A percentile compares a stretch with the other conserved stretches of the same genome.
These are phyloP conservation scores for Gossypium australe DNA, from an alignment of 345 rosid species.

Conservation along the genomic window DNA sequence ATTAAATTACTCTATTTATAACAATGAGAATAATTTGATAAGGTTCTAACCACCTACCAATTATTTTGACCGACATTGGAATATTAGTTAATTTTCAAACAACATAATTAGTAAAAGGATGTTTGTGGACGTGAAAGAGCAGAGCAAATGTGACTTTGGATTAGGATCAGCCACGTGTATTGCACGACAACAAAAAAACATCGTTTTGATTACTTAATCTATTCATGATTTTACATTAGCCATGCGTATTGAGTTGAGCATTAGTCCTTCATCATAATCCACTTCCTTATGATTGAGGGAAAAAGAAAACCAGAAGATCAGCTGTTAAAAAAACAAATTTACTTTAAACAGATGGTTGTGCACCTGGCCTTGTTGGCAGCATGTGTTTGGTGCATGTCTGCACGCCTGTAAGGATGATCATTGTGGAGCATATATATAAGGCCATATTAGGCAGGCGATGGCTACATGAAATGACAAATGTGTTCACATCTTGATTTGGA, in stretches of 20 bases:
- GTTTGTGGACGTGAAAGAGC: neutral
- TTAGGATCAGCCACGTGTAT: neutral
- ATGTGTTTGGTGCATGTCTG: neutral
- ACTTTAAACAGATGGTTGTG: neutral
- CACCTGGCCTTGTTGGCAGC: neutral
- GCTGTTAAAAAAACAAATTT: too few relatives aligned
- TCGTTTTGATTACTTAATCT: neutral
- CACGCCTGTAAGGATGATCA: too few relatives aligned
- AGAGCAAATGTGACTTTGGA: neutral
- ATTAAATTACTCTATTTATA: too few relatives aligned
- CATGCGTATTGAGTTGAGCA: neutral
- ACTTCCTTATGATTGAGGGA: neutral
- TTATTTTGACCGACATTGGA: too few relatives aligned
- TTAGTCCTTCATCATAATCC: neutral
- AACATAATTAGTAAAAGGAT: too few relatives aligned
- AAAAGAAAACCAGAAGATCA: neutral
- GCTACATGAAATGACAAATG: too few relatives aligned
- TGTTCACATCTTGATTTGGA: too few relatives aligned
- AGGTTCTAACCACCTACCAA: too few relatives aligned
- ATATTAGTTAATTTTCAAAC: too few relatives aligned
- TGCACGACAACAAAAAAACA: neutral
- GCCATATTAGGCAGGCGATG: slow-evolving; percentile 26
- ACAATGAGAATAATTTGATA: too few relatives aligned
- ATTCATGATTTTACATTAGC: neutral
- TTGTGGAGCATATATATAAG: too few relatives aligned